A percentile compares a stretch with the other conserved stretches of the same genome.
These are phyloP conservation scores for Hypomontagnella monticulosa DNA, from an alignment of 495 filamentous ascomycete genomes.

Conservation along the genomic window DNA sequence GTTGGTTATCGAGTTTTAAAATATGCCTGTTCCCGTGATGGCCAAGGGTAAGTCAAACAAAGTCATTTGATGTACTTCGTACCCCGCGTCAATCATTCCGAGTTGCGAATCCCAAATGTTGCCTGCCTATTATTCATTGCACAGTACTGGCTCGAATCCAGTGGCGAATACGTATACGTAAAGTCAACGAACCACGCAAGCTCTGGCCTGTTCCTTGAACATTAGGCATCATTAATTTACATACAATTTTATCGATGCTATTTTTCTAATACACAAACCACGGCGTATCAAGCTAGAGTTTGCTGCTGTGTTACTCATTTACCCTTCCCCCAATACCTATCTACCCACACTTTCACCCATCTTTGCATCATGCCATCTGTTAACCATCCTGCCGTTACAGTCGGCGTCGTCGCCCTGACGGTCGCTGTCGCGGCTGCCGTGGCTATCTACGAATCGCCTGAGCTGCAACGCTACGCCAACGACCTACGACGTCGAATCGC, in stretches of 20 bases:
- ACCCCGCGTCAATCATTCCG: slow-evolving; percentile 9
- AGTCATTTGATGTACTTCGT: slow-evolving; percentile 21
- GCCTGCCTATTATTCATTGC: slow-evolving; percentile 8
- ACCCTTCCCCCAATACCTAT: neutral
- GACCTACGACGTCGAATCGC: slow-evolving; percentile 81
- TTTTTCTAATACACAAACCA: slow-evolving; percentile 6
- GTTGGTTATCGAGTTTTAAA: slow-evolving; percentile 25
- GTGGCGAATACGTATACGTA: slow-evolving; percentile 42
- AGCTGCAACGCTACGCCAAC: slow-evolving; percentile 79
- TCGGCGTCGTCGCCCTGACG: slow-evolving; percentile 78
- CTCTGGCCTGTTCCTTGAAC: slow-evolving; percentile 12
- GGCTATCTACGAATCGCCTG: slow-evolving; percentile 85
- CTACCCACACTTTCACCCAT: neutral
- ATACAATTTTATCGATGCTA: neutral
- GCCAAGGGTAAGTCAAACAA: slow-evolving; percentile 56
- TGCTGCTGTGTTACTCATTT: neutral
- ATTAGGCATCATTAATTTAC: slow-evolving; percentile 24
- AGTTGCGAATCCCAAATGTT: slow-evolving; percentile 37
- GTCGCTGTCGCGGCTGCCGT: slow-evolving; percentile 83
- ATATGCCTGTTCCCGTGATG: slow-evolving; percentile 57
- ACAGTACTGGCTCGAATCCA: slow-evolving; percentile 25
- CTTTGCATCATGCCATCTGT: slow-evolving; percentile 51
- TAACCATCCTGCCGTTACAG: slow-evolving; percentile 66
- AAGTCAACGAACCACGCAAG: slow-evolving; percentile 35
- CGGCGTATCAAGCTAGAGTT: neutral